Base-by-base conservation (phyloP, 192 early-diverging fungal species). In the Dissophora ornata region DNA sequence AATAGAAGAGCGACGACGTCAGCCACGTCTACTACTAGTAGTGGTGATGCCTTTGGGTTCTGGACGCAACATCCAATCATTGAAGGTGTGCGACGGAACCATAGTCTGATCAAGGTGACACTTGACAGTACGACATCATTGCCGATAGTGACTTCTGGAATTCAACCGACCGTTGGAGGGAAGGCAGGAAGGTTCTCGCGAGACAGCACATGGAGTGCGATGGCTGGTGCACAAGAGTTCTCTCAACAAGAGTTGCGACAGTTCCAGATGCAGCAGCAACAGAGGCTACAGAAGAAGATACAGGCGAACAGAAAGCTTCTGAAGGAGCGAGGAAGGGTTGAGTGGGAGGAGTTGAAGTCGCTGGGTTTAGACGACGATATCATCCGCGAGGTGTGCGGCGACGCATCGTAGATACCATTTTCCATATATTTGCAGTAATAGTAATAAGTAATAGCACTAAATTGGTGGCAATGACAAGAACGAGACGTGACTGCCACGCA, bases 51-150 rank as follows among this genome's bases (percentile, higher is more conserved):
- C 24, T n/a, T 16, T 4, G 18, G 29, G 40, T 11, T 19, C 29
- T 77, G 64, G 73, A 30, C 46, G 1, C 40, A 58, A 8, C 67
- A 62, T 22, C 73, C 73, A 2, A 40, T 77, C 13, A 57, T 77
- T 8, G 73, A 77, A 11, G 73, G 73, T 1, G 57, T 77, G 2
- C 63, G 73, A 12, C 63, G 73, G 19, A 77, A 77, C 47, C 59
- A 77, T 33, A 77, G 64, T 26, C 40, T 77, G 51, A 67, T 77
- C 73, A 77, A 77, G 34, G 73, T 77, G 15, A 55, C 47, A 2
- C 42, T 77, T 15, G 73, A 77, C 19, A 18, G 29, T 4, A 29
- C 52, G 2, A 12, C 26, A 15, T 33, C 46, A 22, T 26, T n/a
- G 6, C 44, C 41, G 0, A 0, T 4, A 8, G n/a, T n/a, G n/a